Base-by-base conservation (phyloP, 83 land plant species). In the Picea abies region DNA sequence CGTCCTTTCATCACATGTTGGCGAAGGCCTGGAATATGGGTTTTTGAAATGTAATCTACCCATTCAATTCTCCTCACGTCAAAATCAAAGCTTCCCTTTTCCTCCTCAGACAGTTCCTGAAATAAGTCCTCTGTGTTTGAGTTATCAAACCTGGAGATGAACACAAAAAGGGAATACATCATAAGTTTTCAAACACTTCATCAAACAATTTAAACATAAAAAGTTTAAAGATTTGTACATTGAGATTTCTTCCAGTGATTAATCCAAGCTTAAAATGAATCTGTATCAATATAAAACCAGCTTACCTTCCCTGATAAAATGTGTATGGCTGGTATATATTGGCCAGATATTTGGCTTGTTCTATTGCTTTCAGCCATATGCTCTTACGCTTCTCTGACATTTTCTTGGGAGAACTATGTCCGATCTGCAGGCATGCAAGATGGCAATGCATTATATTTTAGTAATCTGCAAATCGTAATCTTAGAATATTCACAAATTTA, bases 1-100 rank as follows among this genome's bases (percentile, higher is more conserved):
- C 95, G 94, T 5, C 94, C 98, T 78, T 93, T 92, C 88, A 93
- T 87, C 52, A 94, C 93, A 89, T 94, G 91, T 78, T 86, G 87
- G 80, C 95, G 86, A 16, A 96, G 76, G 19, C 98, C 97, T 14
- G 97, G 97, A 83, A 96, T 88, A 66, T 96, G 98, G 15, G 91
- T 88, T 58, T 93, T 88, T 5, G 87, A 69, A 23, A 96, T 89
- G 85, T 96, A 96, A 39, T 91, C 87, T 64, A 86, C 83, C 98
- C 98, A 96, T 61, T 94, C 86, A 19, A 96, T 88, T 20, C 84
- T 82, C 49, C 86, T 84, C 29, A 94, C 91, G 71, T 92, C 92
- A 79, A 94, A 96, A 22, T 88, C 93, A 83, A 94, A 96, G 29
- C 49, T 68, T 3, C 76, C 56, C 68, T 76, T 87, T 77, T 96